Conservation (phyloP, 139 green algal genomes). For the Spirogloea muscicola region DNA sequence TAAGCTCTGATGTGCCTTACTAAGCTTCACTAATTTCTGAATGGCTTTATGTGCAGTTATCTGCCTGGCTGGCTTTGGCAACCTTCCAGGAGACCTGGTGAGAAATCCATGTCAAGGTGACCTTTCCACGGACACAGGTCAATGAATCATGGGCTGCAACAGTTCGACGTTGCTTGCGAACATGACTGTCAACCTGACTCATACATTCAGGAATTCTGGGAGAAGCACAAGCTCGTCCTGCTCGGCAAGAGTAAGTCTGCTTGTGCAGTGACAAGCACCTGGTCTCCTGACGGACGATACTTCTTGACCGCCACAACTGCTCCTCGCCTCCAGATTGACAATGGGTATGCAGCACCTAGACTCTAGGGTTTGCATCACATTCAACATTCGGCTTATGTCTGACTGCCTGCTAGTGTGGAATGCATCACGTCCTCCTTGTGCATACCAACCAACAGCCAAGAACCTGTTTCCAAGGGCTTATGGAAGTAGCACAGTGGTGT, state of each 20-base stretch:
- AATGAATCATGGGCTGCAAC: too few species aligned
- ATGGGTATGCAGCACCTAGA: conserved; percentile 53
- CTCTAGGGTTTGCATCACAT: neutral
- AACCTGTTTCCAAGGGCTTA: too few species aligned
- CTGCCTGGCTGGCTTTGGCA: conserved; percentile 50
- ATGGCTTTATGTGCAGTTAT: conserved; percentile 62
- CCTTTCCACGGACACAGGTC: too few species aligned
- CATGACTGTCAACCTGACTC: too few species aligned
- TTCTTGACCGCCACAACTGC: conserved; percentile 79
- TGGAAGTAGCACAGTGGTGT: too few species aligned
- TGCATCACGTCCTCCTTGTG: too few species aligned
- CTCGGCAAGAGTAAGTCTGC: conserved; percentile 21
- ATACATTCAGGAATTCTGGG: conserved; percentile 48
- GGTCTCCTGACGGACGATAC: conserved; percentile 79
- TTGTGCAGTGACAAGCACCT: conserved; percentile 63
- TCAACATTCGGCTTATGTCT: neutral
- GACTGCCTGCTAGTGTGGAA: neutral
- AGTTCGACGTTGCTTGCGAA: too few species aligned
- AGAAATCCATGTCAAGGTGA: too few species aligned
- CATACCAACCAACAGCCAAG: too few species aligned
- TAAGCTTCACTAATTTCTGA: conserved; percentile 13
- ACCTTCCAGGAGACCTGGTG: conserved; percentile 79
- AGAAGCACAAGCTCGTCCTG: neutral
- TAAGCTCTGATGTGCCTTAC: neutral
- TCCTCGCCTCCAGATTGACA: conserved; percentile 91